Evolutionary conservation across 345 rosid genomes (phyloP), one percentile per base, ranked within the genome.

Genomic region (Balakata baccata): DNA sequence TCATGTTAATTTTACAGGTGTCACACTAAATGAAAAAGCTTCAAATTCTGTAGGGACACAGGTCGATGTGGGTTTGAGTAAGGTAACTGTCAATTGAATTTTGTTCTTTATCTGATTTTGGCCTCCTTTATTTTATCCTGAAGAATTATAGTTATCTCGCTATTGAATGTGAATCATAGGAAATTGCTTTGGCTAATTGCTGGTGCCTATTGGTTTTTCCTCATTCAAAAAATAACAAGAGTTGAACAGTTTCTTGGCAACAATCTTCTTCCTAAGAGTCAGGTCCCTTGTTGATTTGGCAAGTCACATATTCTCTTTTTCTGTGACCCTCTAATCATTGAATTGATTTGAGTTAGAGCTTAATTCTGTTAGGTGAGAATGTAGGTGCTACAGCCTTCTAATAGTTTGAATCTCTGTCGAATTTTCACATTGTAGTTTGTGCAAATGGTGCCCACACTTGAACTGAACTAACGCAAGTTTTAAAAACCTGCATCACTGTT

Each of bases 41-140:
- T 77, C 87, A 70, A 86, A 80, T 64, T 74, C 85, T 70, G 52
- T 46, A 46, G 85, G 86, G 63, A 89, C 94, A 7, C 64, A 87
- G 73, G 96, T 92, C 58, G 96, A 95, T 73, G 99, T 95, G 49
- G 99, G 99, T 70, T 81, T 95, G 81, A 87, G 81, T 78, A 89
- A 92, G 97, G 99, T 80, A 73, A 72, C 22, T 34, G 43, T 46
- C 68, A 20, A 6, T 54, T 47, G 20, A 11, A 45, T 5, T 68
- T 57, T 25, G 49, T 46, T 68, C n/a, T 18, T 23, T 16, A 41
- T 66, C 8, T 66, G 14, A 14, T 45, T 12, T 22, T 47, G 29
- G 50, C 7, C 20, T 49, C 45, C 70, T 67, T 49, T 29, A 23
- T 49, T 6, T 67, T 50, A n/a, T 51, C 70, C 16, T 49, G 4